A percentile compares a stretch with the other conserved stretches of the same genome.
Evolutionary conservation across 177 flowering plant species (phyloP).

Genomic region (Tripterygium wilfordii): DNA sequence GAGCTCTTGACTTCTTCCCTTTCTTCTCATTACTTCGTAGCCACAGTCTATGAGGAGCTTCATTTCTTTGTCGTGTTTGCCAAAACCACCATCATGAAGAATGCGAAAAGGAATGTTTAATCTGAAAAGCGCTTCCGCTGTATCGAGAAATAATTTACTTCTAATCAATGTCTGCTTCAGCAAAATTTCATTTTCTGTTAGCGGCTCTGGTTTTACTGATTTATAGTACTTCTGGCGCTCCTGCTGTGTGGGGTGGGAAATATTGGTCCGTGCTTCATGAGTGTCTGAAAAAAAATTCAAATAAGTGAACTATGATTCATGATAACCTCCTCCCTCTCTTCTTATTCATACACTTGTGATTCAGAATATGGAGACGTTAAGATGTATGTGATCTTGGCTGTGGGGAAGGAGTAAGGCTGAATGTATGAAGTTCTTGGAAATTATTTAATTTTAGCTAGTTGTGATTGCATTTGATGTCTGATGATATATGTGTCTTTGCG

Average conservation of each 20-base stretch:
- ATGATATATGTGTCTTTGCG: too few species aligned
- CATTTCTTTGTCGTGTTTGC: conserved; percentile 26
- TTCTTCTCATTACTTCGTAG: conserved; percentile 73
- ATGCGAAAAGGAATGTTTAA: conserved; percentile 57
- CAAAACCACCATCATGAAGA: conserved; percentile 29
- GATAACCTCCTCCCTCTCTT: too few species aligned
- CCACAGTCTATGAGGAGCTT: conserved; percentile 55
- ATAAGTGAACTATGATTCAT: too few species aligned
- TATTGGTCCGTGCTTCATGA: conserved; percentile 7
- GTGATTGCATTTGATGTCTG: too few species aligned
- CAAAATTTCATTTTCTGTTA: conserved; percentile 52
- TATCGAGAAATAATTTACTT: conserved; percentile 58
- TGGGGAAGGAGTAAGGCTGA: too few species aligned
- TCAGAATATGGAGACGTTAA: too few species aligned
- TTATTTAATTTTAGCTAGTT: too few species aligned
- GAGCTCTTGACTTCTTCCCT: conserved; percentile 62
- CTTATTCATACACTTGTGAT: too few species aligned
- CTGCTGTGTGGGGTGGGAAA: conserved; percentile 12
- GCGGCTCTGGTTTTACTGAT: conserved; percentile 23
- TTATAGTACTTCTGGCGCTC: conserved; percentile 12
- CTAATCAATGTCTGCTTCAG: conserved; percentile 57
- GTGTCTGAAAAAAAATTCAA: conserved; percentile 30
- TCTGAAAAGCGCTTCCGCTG: conserved; percentile 84
- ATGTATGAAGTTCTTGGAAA: too few species aligned
- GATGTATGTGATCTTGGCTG: too few species aligned